These are phyloP conservation scores for Olyra latifolia DNA, from an alignment of 176 grass and related monocot species.

Conservation along the genomic window DNA sequence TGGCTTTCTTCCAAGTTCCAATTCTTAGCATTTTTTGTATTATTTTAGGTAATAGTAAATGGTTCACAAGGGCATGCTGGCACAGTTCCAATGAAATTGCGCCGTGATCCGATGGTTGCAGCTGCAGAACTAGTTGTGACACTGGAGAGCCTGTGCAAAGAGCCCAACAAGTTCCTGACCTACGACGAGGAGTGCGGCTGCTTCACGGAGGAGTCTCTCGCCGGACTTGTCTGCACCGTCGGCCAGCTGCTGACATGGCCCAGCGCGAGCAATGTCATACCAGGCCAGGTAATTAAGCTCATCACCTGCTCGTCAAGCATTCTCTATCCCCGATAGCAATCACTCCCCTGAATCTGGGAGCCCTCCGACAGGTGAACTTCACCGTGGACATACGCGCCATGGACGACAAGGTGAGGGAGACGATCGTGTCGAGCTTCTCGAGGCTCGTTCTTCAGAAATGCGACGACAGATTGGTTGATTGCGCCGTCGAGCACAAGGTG, in stretches of 20 bases:
- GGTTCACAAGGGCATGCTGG: constrained; percentile 93
- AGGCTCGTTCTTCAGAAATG: constrained; percentile 61
- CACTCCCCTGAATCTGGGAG: background rate
- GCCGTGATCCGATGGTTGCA: constrained; percentile 92
- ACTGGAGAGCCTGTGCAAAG: constrained; percentile 77
- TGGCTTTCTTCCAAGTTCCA: background rate
- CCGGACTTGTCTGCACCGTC: constrained; percentile 92
- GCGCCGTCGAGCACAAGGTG: constrained; percentile 78
- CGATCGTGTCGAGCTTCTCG: constrained; percentile 77
- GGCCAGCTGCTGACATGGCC: constrained; percentile 88
- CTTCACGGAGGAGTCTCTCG: constrained; percentile 64
- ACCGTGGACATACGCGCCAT: constrained; percentile 87
- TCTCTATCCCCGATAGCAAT: background rate
- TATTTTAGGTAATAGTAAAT: constrained; percentile 68
- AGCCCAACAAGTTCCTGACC: constrained; percentile 59
- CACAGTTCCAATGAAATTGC: constrained; percentile 94
- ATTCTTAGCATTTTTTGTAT: background rate
- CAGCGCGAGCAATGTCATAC: constrained; percentile 94
- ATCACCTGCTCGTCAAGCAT: background rate
- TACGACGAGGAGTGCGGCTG: constrained; percentile 59
- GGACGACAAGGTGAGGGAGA: constrained; percentile 70
- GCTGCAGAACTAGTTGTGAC: constrained; percentile 89
- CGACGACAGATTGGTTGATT: constrained; percentile 67
- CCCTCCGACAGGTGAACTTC: constrained; percentile 66
- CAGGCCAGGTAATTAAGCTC: constrained; percentile 64